Base-by-base conservation (phyloP, 345 rosid genomes). In the Jatropha curcas region DNA sequence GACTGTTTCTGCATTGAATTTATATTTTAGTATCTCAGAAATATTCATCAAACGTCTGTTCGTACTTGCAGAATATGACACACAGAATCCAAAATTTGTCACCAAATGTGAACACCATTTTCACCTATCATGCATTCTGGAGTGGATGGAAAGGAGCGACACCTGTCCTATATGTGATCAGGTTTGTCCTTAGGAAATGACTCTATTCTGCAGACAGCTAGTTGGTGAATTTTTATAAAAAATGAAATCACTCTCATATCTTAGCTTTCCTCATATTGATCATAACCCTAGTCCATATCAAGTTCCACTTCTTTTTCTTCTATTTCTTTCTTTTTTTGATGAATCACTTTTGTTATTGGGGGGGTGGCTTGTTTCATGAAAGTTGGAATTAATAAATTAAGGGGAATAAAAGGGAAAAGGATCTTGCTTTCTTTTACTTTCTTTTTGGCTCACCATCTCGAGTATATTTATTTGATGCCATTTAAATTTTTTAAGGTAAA, bases 131-230 rank as follows among this genome's bases (percentile, higher is more conserved):
- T 78, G 81, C 73, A 43, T 78, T 69, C 61, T 78, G 45, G 77
- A 78, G 53, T 78, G 81, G 81, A 78, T 73, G 77, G 81, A 78
- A 73, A 73, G 77, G 73, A 78, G 81, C 22, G 81, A 73, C 25
- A 73, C 71, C 24, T 78, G 81, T 30, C 81, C 81, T 37, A 73
- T 78, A 37, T 78, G 81, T 39, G 81, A 78, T 70, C 77, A 78
- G 81, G 81, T 78, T 45, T 56, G 73, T 39, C 17, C 59, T 33
- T 63, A 20, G 33, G 28, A 55, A 66, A 22, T 31, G 50, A 33
- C 16, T 28, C 1, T 24, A 0, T 53, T 41, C 45, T 41, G 45
- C 11, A 3, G 45, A 41, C 20, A n/a, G 64, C 46, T 31, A 2
- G 4, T 31, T n/a, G 55, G 30, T 37, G 65, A 19, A 39, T 4